Conservation (phyloP, 2,329 filamentous ascomycete genomes). For the Dothidotthia symphoricarpi region DNA sequence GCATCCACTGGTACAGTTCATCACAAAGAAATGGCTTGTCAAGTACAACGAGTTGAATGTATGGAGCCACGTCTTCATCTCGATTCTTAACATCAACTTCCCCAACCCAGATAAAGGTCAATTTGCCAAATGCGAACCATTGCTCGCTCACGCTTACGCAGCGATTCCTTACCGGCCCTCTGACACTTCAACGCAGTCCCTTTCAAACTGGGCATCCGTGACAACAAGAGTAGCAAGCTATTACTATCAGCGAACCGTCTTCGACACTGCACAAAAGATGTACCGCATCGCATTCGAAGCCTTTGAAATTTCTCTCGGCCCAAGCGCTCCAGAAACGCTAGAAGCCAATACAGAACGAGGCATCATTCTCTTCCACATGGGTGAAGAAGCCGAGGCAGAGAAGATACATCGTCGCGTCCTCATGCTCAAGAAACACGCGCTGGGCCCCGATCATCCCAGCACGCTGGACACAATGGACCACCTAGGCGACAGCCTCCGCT, state of each 20-base stretch:
- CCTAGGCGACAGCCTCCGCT: not conserved
- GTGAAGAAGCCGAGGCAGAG: too few species aligned
- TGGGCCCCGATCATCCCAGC: not conserved
- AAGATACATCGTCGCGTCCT: too few species aligned
- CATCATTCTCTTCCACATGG: too few species aligned
- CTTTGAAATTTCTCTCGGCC: too few species aligned
- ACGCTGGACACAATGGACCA: not conserved
- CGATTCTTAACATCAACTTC: slow-evolving; percentile 23
- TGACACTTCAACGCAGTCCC: not conserved
- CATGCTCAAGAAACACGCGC: too few species aligned
- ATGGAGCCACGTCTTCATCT: slow-evolving; percentile 29
- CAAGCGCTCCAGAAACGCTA: too few species aligned
- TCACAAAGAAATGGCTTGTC: slow-evolving; percentile 20
- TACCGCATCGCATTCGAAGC: too few species aligned
- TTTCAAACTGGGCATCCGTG: slow-evolving; percentile 3
- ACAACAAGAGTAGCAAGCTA: too few species aligned
- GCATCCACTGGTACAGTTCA: slow-evolving; percentile 22
- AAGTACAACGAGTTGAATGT: slow-evolving; percentile 13
- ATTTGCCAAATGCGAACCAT: slow-evolving; percentile 30
- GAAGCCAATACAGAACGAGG: too few species aligned
- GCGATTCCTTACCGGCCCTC: slow-evolving; percentile 2
- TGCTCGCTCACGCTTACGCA: slow-evolving; percentile 33
- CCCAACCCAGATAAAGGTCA: slow-evolving; percentile 29
- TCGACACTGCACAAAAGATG: too few species aligned
- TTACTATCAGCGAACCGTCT: too few species aligned